Evolutionary conservation across 768 basidiomycete species (phyloP), one percentile per base, ranked within the genome.

Genomic region (Leccinum rimulosum): DNA sequence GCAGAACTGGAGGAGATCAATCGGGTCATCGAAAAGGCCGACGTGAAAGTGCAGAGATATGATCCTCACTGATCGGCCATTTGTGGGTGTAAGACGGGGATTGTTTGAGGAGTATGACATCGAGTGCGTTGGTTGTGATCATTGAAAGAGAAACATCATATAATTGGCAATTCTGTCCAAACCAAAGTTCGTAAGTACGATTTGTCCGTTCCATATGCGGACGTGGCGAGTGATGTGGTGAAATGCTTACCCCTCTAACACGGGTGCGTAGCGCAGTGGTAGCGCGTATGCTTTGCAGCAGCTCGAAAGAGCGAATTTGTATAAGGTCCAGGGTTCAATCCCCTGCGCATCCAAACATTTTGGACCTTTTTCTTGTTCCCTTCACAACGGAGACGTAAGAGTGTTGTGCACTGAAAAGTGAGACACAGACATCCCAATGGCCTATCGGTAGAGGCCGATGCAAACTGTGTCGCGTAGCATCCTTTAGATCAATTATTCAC

Each of bases 221-320:
- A 57, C 14, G 3, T 43, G 12, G 15, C 14, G 6, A 10, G 6
- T 5, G 15, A 25, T 43, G 17, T 38, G 14, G 6, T 22, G 2
- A 47, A n/a, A 25, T 6, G 3, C 1, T 5, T 3, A 6, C 17
- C 4, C 0, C 2, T 2, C 6, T 1, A 4, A 3, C 11, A 36
- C 31, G 68, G 68, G 68, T 68, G 59, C 68, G 57, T 68, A 70
- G 68, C 68, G 66, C 68, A 68, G 68, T 76, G 75, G 75, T 76
- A 76, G 75, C 75, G 75, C 75, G 75, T 67, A 76, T 76, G 75
- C 75, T 76, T 76, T 76, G 75, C 75, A 76, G 75, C 75, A 75
- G 6, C 27, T 1, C 11, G 22, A 49, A 1, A 35, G 50, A 66
- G 61, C 53, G 54, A 57, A 64, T 30, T 60, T 76, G 75, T 76